phyloP scores from a whole-genome alignment of 495 filamentous ascomycete species.

The Astrocystis sublimbata region DNA sequence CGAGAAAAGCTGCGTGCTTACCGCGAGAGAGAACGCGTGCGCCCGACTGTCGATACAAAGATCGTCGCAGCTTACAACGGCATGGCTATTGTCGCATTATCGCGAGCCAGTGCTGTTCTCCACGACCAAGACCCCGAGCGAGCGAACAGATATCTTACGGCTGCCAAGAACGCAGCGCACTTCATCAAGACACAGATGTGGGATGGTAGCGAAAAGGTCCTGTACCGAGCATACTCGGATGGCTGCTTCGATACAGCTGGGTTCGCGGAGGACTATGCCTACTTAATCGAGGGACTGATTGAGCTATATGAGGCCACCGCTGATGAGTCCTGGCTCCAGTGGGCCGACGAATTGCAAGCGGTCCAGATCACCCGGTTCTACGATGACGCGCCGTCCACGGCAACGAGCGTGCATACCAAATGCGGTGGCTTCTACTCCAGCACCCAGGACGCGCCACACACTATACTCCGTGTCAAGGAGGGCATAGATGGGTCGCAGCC shows the following conservation, averaged over 20 bases:
- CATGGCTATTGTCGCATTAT: conserved; percentile 80
- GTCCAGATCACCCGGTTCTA: conserved; percentile 68
- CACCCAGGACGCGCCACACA: conserved; percentile 61
- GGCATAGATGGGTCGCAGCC: conserved; percentile 91
- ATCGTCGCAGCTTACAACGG: conserved; percentile 88
- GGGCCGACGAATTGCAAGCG: conserved; percentile 77
- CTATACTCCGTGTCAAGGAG: conserved; percentile 86
- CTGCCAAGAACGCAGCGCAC: conserved; percentile 66
- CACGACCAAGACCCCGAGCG: conserved; percentile 58
- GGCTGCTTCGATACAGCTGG: conserved; percentile 69
- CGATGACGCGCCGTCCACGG: conserved; percentile 41
- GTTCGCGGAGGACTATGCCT: conserved; percentile 96
- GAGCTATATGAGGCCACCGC: conserved; percentile 88
- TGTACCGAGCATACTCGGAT: conserved; percentile 78
- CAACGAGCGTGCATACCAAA: conserved; percentile 28
- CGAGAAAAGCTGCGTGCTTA: conserved; percentile 71
- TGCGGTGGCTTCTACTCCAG: conserved; percentile 88
- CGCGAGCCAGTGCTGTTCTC: conserved; percentile 70
- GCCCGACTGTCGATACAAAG: conserved; percentile 88
- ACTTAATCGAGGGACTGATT: conserved; percentile 78
- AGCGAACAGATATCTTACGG: conserved; percentile 55
- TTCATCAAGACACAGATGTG: conserved; percentile 84
- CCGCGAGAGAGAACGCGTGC: conserved; percentile 70
- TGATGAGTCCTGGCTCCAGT: conserved; percentile 74
- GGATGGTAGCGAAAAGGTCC: conserved; percentile 58